Base-by-base conservation (phyloP, 306 rosid species). In the Echinosophora koreensis region DNA sequence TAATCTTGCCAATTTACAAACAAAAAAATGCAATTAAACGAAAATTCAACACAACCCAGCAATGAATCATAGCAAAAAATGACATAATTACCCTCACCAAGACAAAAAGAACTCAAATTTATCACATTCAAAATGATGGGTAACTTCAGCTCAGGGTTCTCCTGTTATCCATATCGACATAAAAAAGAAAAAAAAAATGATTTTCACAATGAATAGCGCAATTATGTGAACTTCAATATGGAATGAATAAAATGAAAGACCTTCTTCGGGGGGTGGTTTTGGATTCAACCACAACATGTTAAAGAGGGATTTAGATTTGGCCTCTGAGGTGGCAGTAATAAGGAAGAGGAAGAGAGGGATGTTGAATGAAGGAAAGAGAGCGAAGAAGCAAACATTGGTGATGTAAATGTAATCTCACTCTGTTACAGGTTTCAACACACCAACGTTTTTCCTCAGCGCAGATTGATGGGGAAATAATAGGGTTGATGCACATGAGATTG, bases 201-300 rank as follows among this genome's bases (percentile, higher is more conserved):
- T 44, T 10, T 55, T 27, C 4, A 51, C 4, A 8, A 3, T 34
- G 6, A 57, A 46, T 11, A 16, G 18, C 38, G 22, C 28, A 74
- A 41, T 54, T 32, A 22, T 4, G 16, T 15, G 65, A 39, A 61
- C 46, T 49, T 6, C 39, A 35, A 35, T 4, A 35, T 39, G 10
- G 13, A 16, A 44, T 7, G 10, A 12, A 6, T 15, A 5, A 71
- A 6, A 16, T 64, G 60, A 46, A 28, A 1, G 14, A 81, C 86
- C 86, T 77, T 15, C 85, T 82, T 74, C 91, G 72, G 83, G 93
- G 84, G 5, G 28, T 71, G 74, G 81, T 16, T 11, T 82, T 84
- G 85, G 92, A 90, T 81, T 87, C 79, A 35, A 92, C 82, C 15
- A 77, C 83, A 81, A 46, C 88, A 77, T 3, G 22, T 22, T 22